Base-by-base conservation (phyloP, 1,284 basidiomycete genomes). In the Singerocomus rubriflavus region DNA sequence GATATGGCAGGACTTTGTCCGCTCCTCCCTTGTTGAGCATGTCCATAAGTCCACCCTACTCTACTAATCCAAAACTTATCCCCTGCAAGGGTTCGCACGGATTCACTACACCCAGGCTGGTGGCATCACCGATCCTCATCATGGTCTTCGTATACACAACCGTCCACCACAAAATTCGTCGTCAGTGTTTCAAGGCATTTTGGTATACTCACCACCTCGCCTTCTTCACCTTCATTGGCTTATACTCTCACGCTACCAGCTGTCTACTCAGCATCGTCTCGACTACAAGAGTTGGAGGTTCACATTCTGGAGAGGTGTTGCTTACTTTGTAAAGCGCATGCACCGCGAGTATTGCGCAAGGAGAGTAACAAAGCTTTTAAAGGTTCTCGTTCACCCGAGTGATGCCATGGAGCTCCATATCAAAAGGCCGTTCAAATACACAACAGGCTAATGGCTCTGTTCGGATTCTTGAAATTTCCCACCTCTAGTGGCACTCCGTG, bases 201-300 rank as follows among this genome's bases (percentile, higher is more conserved):
- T 94, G 91, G 92, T 93, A 92, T 70, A 93, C 91, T 21, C 91
- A 93, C 59, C 91, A 93, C 62, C 80, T 93, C 40, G 91, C 91
- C 9, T 91, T 92, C 77, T 92, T 93, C 76, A 93, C 92, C 75
- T 89, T 92, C 85, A 77, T 93, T 54, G 87, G 81, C 27, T 78
- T 94, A 45, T 93, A 89, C 71, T 79, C 89, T 8, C 92, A 95
- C 68, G 91, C 93, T 5, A 91, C 88, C 48, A 93, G 92, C 14
- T 95, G 92, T 78, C 78, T 21, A 84, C 88, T 0, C 69, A 86
- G 17, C 84, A 90, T 62, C 94, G 92, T 63, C 77, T 94, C 52
- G 92, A 91, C 13, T 95, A 95, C 71, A 68, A 81, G 53, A 90
- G 88, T 62, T 93, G 91, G 89, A 76, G 88, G 49, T 93, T 82